Conservation (phyloP, 2,329 filamentous ascomycete genomes). For the Cryphonectria radicalis region DNA sequence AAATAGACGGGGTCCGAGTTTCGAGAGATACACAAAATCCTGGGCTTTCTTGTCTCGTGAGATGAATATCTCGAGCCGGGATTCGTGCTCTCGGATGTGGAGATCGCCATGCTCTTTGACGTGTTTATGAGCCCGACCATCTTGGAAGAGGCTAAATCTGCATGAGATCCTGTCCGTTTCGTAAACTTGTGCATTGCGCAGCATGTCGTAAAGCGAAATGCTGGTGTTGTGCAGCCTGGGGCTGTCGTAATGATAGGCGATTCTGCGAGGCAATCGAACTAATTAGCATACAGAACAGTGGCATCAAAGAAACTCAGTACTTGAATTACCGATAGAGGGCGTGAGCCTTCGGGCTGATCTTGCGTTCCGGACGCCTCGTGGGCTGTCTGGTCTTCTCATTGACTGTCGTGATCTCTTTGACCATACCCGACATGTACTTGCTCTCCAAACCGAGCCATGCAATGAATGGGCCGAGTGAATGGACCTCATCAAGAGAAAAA, state of each 20-base stretch:
- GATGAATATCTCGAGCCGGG: conserved; percentile 38
- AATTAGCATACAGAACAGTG: not conserved
- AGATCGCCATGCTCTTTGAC: conserved; percentile 33
- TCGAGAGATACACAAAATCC: conserved; percentile 36
- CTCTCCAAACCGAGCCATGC: conserved; percentile 39
- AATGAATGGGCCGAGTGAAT: conserved; percentile 38
- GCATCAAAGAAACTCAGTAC: not conserved
- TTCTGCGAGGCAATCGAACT: conserved; percentile 29
- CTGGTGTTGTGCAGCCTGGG: conserved; percentile 28
- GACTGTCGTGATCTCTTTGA: conserved; percentile 41
- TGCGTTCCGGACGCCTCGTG: conserved; percentile 33
- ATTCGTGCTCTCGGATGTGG: conserved; percentile 38
- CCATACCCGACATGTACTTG: conserved; percentile 40
- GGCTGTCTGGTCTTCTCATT: conserved; percentile 19
- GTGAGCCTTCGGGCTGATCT: conserved; percentile 38
- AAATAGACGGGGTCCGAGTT: conserved; percentile 37
- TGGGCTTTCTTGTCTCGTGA: conserved; percentile 37
- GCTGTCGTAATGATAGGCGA: conserved; percentile 37
- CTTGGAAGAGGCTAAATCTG: conserved; percentile 36
- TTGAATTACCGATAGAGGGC: conserved; percentile 39
- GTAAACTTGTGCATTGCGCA: conserved; percentile 33
- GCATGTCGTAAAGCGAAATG: conserved; percentile 33
- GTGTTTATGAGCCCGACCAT: conserved; percentile 27
- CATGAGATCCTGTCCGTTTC: conserved; percentile 40
- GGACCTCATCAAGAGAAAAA: conserved; percentile 41